Conservation (phyloP, 2,329 filamentous ascomycete species). For the Clarireedia sp. region DNA sequence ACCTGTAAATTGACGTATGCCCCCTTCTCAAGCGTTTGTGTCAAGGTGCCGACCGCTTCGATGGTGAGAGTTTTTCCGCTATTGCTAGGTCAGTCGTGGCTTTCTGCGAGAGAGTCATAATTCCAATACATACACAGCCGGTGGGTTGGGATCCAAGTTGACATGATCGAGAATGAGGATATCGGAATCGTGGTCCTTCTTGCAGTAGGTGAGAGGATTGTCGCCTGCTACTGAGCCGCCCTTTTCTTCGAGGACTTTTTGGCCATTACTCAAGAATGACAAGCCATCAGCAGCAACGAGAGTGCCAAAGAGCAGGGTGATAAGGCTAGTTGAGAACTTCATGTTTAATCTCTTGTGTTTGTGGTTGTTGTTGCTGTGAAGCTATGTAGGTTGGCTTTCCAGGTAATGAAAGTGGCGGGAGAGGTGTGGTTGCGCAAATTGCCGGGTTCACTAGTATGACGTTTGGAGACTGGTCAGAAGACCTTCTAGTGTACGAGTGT, state of each 20-base stretch:
- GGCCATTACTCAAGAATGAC: conserved; percentile 39
- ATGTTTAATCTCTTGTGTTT: conserved; percentile 17
- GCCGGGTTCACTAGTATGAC: conserved; percentile 4
- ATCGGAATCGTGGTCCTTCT: conserved; percentile 55
- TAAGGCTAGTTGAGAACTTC: conserved; percentile 26
- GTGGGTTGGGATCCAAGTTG: conserved; percentile 79
- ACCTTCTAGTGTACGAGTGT: neutral
- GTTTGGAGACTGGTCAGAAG: conserved; percentile 4
- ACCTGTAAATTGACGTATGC: conserved; percentile 77
- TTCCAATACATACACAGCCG: conserved; percentile 59
- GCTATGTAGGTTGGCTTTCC: conserved; percentile 1
- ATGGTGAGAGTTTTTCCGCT: conserved; percentile 76
- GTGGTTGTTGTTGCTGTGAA: conserved; percentile 6
- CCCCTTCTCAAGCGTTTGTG: conserved; percentile 63
- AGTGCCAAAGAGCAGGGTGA: conserved; percentile 23
- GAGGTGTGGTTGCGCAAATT: conserved; percentile 1
- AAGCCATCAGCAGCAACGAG: conserved; percentile 34
- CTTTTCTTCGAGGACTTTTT: conserved; percentile 38
- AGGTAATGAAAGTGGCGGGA: conserved; percentile 7
- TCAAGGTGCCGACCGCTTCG: conserved; percentile 68
- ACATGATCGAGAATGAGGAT: conserved; percentile 71
- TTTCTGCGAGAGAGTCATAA: neutral
- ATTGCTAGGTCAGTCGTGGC: conserved; percentile 19
- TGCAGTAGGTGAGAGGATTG: conserved; percentile 77
- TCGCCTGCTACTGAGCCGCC: conserved; percentile 50